Conservation (phyloP, 2,329 filamentous ascomycete species). For the Sporothrix protearum region DNA sequence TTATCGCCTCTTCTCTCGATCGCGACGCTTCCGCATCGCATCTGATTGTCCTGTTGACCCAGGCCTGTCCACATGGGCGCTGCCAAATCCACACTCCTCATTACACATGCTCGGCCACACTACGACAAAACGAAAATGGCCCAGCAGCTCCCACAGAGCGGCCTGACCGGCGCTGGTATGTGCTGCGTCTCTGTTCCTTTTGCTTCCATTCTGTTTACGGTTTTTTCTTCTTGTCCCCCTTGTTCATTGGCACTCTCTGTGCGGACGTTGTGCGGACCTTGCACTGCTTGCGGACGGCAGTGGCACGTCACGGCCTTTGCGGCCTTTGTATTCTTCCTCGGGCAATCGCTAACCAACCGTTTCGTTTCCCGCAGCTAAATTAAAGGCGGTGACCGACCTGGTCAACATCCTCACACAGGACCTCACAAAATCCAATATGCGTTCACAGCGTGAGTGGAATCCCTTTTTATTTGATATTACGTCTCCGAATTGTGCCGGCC, state of each 20-base stretch:
- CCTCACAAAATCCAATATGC: slow-evolving; percentile 56
- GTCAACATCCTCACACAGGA: slow-evolving; percentile 61
- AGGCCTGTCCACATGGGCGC: slow-evolving; percentile 26
- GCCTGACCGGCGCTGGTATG: slow-evolving; percentile 44
- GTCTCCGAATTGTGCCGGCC: slow-evolving; percentile 17
- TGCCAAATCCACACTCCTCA: slow-evolving; percentile 27
- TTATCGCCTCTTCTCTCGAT: neutral
- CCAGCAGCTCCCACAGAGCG: slow-evolving; percentile 31
- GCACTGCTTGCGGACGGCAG: neutral
- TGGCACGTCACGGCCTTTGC: slow-evolving; percentile 18
- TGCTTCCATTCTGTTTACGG: neutral
- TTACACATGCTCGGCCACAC: slow-evolving; percentile 24
- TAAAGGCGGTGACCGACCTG: slow-evolving; percentile 63
- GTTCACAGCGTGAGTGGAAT: slow-evolving; percentile 53
- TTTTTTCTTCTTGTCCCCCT: neutral
- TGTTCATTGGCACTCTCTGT: neutral
- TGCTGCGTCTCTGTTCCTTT: slow-evolving; percentile 15
- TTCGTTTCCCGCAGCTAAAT: slow-evolving; percentile 55
- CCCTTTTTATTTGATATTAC: neutral
- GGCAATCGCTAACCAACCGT: slow-evolving; percentile 5
- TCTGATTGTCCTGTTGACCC: neutral
- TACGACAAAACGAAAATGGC: slow-evolving; percentile 26
- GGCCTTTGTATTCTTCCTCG: slow-evolving; percentile 1
- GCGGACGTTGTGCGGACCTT: too few species aligned
- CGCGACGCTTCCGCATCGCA: neutral